Evolutionary conservation across 768 basidiomycete species (phyloP).

Genomic region (Sarcomyxa edulis): DNA sequence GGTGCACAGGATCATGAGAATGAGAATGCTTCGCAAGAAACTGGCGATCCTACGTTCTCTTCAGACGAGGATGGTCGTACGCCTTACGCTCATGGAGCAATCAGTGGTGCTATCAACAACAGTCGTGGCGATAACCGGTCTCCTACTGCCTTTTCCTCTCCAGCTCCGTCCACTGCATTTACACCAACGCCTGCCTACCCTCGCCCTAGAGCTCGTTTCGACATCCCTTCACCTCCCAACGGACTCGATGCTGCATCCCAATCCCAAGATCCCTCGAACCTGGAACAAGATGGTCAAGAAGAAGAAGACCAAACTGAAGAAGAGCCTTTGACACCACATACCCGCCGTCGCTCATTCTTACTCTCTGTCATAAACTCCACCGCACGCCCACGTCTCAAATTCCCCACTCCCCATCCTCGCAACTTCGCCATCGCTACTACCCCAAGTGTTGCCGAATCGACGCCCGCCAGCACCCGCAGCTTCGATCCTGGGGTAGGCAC

Average conservation of each 20-base stretch:
- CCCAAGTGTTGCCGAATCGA: conserved; percentile 26
- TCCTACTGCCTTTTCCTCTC: conserved; percentile 47
- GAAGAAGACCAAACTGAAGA: conserved; percentile 21
- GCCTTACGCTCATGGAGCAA: conserved; percentile 26
- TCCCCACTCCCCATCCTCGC: conserved; percentile 61
- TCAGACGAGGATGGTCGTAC: conserved; percentile 50
- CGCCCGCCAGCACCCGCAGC: conserved; percentile 22
- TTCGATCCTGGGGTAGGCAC: conserved; percentile 23
- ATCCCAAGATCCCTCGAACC: conserved; percentile 11
- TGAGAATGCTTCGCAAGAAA: conserved; percentile 15
- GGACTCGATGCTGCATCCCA: conserved; percentile 27
- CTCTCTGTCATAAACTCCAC: conserved; percentile 82
- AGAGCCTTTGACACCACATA: conserved; percentile 56
- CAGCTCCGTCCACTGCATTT: conserved; percentile 48
- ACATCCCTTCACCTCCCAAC: conserved; percentile 38
- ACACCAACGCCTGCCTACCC: conserved; percentile 69
- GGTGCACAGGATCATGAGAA: conserved; percentile 9
- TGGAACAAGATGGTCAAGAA: conserved; percentile 23
- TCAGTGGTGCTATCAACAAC: conserved; percentile 19
- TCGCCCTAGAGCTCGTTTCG: conserved; percentile 50
- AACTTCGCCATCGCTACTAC: conserved; percentile 25
- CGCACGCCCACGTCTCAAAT: conserved; percentile 63
- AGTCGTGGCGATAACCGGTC: conserved; percentile 26
- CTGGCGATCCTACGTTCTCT: conserved; percentile 64
- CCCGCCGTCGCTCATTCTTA: conserved; percentile 76